These are phyloP conservation scores for Penicillium bovifimosum DNA, from an alignment of 495 filamentous ascomycete species.

Conservation along the genomic window DNA sequence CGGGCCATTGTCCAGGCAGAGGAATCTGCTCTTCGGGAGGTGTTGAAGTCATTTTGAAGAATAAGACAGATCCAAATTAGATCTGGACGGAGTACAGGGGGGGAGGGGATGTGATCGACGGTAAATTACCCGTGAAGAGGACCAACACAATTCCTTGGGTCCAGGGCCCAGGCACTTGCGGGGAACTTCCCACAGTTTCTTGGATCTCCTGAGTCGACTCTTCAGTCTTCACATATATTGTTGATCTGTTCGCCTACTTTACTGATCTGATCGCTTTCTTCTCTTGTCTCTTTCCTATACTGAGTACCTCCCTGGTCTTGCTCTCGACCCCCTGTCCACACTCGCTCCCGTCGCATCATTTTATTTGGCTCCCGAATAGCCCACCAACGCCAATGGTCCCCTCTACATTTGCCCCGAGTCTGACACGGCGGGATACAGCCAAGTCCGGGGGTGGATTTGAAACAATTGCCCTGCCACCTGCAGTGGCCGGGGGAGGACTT, in stretches of 20 bases:
- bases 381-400: slow-evolving; percentile 29
- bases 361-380: not conserved
- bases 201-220: slow-evolving; percentile 11
- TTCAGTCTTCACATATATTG: not conserved
- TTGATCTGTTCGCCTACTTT: not conserved
- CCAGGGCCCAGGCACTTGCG: slow-evolving; percentile 6
- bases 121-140: not conserved
- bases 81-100: not conserved
- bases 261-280: not conserved
- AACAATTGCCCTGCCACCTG: slow-evolving; percentile 22
- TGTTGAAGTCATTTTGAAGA: slow-evolving; percentile 12
- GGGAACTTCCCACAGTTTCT: slow-evolving; percentile 8
- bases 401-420: slow-evolving; percentile 31
- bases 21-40: slow-evolving; percentile 35
- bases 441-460: slow-evolving; percentile 35
- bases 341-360: slow-evolving; percentile 2
- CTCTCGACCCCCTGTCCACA: slow-evolving; percentile 5
- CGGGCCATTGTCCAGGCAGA: slow-evolving; percentile 55
- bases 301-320: not conserved
- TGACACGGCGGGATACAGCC: slow-evolving; percentile 35
- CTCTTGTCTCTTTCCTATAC: not conserved
- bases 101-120: slow-evolving; percentile 3
- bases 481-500: slow-evolving; percentile 30
- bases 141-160: not conserved
- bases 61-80: not conserved